Percentiles rank a stretch among this genome's conserved stretches.
phyloP scores from a whole-genome alignment of 352 stramenopile species.

The Phytophthora citrophthora region DNA sequence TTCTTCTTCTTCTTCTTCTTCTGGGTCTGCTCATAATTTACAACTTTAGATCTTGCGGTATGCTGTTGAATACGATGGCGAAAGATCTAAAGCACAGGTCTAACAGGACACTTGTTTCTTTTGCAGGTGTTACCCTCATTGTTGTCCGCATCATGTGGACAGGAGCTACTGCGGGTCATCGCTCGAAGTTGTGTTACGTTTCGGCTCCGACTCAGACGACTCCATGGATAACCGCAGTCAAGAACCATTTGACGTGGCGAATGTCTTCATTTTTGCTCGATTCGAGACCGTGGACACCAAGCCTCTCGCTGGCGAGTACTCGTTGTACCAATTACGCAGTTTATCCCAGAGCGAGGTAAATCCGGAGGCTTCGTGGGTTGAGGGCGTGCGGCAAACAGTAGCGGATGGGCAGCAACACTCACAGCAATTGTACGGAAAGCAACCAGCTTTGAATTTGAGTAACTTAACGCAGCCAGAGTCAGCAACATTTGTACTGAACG shows the following conservation, averaged over 20 bases:
- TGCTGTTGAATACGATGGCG: neutral
- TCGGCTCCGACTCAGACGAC: slow-evolving; percentile 8
- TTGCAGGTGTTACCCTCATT: slow-evolving; percentile 72
- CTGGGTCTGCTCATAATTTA: no score
- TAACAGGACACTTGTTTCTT: slow-evolving; percentile 1
- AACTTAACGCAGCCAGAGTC: neutral
- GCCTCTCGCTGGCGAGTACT: slow-evolving; percentile 3
- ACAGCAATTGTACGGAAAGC: slow-evolving; percentile 28
- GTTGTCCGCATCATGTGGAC: slow-evolving; percentile 65
- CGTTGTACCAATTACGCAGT: slow-evolving; percentile 27
- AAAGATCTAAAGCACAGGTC: neutral
- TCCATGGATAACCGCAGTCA: neutral
- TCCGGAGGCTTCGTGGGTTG: slow-evolving; percentile 68
- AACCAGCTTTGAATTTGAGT: slow-evolving; percentile 10
- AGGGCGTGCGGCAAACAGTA: slow-evolving; percentile 37
- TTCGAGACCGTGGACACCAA: slow-evolving; percentile 44
- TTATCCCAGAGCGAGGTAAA: slow-evolving; percentile 61
- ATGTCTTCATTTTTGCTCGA: slow-evolving; percentile 37
- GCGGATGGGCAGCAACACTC: slow-evolving; percentile 6
- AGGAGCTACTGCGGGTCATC: slow-evolving; percentile 72
- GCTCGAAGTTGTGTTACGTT: slow-evolving; percentile 45
- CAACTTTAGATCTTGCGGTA: slow-evolving; percentile 30
- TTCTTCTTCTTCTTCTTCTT: no score
- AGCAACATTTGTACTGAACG: slow-evolving; percentile 46
- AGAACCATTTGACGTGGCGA: slow-evolving; percentile 30